Base-by-base conservation (phyloP, 2,329 filamentous ascomycete species). In the Fusarium setosum region DNA sequence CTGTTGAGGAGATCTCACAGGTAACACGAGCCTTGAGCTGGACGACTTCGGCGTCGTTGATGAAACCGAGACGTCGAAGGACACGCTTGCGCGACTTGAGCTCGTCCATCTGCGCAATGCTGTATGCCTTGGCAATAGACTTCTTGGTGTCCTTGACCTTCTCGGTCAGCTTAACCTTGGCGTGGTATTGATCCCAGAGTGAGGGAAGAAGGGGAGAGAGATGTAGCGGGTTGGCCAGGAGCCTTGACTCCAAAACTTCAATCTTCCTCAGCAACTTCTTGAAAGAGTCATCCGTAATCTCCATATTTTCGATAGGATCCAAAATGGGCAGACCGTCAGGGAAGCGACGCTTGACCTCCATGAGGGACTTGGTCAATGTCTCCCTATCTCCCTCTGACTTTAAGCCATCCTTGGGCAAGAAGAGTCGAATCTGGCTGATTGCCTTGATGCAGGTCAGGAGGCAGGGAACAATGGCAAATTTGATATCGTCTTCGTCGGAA, bases 21-120 rank as follows among this genome's bases (percentile, higher is more conserved):
- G 96, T 96, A 4, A 98, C 96, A 56, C 96, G 92, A 11, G 95
- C 96, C 81, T 99, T 99, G 73, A 98, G 87, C 81, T 98, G 92
- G 9, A 99, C 94, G 2, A 99, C 94, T 76, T 98, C 96, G 51
- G 89, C 87, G 61, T 98, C 96, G 76, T 97, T 96, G 79, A 97
- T 96, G 80, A 99, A 99, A 5, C 92, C 93, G 11, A 99, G 87
- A 53, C 96, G 93, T 44, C 96, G 93, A 26, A 99, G 86, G 5
- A 99, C 96, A 69, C 96, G 91, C 83, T 97, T 99, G 63, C 96
- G 91, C 65, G 92, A 94, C 82, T 98, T 98, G 62, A 99, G 86
- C 79, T 99, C 96, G 72, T 99, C 96, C 65, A 98, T 86, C 77
- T 99, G 95, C 59, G 96, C 90, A 59, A 98, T 92, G 61, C 92